These are phyloP conservation scores for Castanea crenata DNA, from an alignment of 306 rosid species.

Conservation along the genomic window DNA sequence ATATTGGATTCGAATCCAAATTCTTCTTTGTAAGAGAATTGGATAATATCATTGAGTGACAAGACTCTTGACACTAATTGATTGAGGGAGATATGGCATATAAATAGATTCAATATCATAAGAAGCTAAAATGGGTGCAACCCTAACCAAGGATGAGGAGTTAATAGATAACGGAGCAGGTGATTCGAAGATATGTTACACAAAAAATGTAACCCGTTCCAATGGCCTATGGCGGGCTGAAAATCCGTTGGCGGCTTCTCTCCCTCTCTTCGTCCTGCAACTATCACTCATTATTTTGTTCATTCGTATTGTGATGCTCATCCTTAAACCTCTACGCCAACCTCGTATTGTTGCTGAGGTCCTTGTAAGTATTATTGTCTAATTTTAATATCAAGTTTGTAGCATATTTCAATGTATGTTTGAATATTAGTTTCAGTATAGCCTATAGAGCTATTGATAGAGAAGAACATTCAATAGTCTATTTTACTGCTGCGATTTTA, in stretches of 20 bases:
- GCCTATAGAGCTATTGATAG: too few relatives aligned
- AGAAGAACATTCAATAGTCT: too few relatives aligned
- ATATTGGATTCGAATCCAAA: too few relatives aligned
- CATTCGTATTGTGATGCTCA: slow-evolving; percentile 11
- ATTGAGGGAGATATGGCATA: too few relatives aligned
- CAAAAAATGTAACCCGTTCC: not conserved
- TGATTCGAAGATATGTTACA: slow-evolving; percentile 17
- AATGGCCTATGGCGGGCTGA: slow-evolving; percentile 33
- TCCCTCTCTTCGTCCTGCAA: slow-evolving; percentile 24
- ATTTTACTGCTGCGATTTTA: too few relatives aligned
- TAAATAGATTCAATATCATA: not conserved
- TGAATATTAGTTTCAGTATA: not conserved
- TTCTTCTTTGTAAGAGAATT: too few relatives aligned
- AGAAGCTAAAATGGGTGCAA: not conserved
- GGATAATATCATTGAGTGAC: too few relatives aligned
- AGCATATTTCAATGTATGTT: too few relatives aligned
- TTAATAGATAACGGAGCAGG: not conserved
- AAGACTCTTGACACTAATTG: too few relatives aligned
- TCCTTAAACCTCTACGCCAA: slow-evolving; percentile 28
- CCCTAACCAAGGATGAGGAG: not conserved
- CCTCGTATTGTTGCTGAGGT: slow-evolving; percentile 38
- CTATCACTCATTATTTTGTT: slow-evolving; percentile 21
- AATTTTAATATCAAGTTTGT: not conserved
- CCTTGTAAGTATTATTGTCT: slow-evolving; percentile 23
- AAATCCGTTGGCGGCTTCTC: slow-evolving; percentile 6